phyloP scores from a whole-genome alignment of 148 eudicot species.

The Nyssa sinensis region DNA sequence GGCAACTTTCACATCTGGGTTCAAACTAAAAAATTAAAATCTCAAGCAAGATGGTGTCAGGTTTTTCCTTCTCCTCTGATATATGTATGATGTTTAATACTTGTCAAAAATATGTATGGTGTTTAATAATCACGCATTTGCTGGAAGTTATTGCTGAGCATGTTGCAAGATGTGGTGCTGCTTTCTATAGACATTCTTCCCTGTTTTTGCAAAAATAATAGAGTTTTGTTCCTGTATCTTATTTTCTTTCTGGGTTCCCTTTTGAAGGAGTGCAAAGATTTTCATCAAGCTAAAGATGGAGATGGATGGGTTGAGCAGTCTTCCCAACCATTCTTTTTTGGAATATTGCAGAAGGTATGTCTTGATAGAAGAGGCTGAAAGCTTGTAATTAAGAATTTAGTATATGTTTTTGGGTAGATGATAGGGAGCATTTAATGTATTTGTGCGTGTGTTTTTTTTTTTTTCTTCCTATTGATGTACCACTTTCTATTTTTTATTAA shows the following conservation, averaged over 20 bases:
- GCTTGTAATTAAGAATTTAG: background rate
- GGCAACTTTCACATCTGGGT: slow-evolving; percentile 80
- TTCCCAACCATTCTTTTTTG: slow-evolving; percentile 83
- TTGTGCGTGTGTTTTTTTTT: background rate
- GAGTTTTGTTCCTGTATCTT: background rate
- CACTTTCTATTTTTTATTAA: slow-evolving; percentile 6
- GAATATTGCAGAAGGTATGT: slow-evolving; percentile 83
- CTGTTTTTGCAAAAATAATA: background rate
- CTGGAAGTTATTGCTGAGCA: background rate
- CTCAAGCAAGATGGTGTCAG: slow-evolving; percentile 99
- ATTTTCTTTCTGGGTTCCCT: slow-evolving; percentile 5
- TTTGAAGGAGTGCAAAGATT: slow-evolving; percentile 88
- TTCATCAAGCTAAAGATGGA: slow-evolving; percentile 97
- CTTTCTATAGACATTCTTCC: background rate
- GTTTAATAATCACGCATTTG: background rate
- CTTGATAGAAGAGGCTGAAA: no score
- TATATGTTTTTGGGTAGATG: background rate
- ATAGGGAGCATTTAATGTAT: slow-evolving; percentile 1
- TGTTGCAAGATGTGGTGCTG: background rate
- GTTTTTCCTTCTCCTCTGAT: slow-evolving; percentile 29
- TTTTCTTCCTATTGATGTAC: background rate
- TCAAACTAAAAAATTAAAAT: slow-evolving; percentile 71
- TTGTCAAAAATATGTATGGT: background rate
- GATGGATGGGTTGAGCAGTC: slow-evolving; percentile 99
- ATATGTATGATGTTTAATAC: background rate